These are phyloP conservation scores for Astrocystis sublimbata DNA, from an alignment of 495 filamentous ascomycete species.

Conservation along the genomic window DNA sequence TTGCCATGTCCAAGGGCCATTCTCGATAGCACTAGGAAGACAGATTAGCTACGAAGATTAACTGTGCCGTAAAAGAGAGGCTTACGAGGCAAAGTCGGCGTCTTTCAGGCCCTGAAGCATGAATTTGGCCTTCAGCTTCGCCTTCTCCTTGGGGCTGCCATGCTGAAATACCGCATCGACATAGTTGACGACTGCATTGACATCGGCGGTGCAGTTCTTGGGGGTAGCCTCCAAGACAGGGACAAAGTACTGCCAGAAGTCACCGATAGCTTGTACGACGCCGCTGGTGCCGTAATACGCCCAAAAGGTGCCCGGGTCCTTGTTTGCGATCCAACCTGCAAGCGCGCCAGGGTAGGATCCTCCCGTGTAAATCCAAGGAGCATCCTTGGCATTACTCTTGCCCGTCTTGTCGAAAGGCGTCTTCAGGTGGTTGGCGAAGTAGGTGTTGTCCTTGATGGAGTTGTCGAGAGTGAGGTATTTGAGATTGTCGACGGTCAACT, in stretches of 20 bases:
- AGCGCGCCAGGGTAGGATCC: conserved; percentile 68
- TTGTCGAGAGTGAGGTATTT: conserved; percentile 64
- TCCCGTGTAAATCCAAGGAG: conserved; percentile 65
- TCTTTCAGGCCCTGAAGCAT: conserved; percentile 52
- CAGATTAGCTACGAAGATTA: conserved; percentile 40
- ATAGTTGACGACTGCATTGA: conserved; percentile 56
- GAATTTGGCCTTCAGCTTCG: conserved; percentile 60
- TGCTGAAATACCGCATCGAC: conserved; percentile 51
- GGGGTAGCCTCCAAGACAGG: conserved; percentile 65
- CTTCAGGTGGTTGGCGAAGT: conserved; percentile 61
- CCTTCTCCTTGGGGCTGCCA: conserved; percentile 47
- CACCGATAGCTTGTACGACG: conserved; percentile 61
- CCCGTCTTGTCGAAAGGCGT: conserved; percentile 58
- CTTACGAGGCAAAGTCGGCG: conserved; percentile 57
- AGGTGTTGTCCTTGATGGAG: conserved; percentile 59
- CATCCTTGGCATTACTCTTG: conserved; percentile 54
- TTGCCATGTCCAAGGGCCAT: conserved; percentile 59
- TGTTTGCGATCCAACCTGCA: conserved; percentile 60
- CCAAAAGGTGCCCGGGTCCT: conserved; percentile 65
- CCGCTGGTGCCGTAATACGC: conserved; percentile 65
- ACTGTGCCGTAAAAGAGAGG: conserved; percentile 27
- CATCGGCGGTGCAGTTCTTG: conserved; percentile 62
- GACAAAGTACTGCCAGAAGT: conserved; percentile 68
- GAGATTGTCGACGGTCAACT: conserved; percentile 57
- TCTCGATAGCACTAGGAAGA: conserved; percentile 41